Evolutionary conservation across 176 grass and related monocot genomes (phyloP).

Genomic region (Leersia perrieri): DNA sequence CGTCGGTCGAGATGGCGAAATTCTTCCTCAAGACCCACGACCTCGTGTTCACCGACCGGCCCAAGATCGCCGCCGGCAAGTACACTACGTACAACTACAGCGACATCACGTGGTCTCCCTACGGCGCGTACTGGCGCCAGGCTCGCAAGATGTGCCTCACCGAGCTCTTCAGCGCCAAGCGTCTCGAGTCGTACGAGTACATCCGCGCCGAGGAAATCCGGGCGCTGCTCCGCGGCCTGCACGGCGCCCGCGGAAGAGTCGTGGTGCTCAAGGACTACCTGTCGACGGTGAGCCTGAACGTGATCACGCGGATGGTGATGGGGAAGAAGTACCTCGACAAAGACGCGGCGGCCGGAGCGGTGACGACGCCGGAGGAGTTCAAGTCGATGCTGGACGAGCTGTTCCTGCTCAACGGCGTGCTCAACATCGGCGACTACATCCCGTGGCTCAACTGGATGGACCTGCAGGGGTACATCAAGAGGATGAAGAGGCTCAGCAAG

Average conservation of each 20-base stretch:
- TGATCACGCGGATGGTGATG: conserved; percentile 87
- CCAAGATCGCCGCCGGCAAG: conserved; percentile 62
- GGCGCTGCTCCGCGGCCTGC: conserved; percentile 49
- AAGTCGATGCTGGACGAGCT: conserved; percentile 86
- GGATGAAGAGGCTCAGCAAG: conserved; percentile 83
- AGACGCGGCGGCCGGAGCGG: not conserved
- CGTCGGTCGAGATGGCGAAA: conserved; percentile 65
- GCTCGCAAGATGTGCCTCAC: conserved; percentile 79
- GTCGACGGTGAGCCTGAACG: conserved; percentile 67
- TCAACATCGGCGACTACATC: conserved; percentile 93
- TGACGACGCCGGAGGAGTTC: conserved; percentile 78
- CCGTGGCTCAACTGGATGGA: conserved; percentile 80
- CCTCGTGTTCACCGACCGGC: conserved; percentile 58
- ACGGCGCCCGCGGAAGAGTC: conserved; percentile 29
- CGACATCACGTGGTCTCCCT: conserved; percentile 81
- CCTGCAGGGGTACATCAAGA: conserved; percentile 76
- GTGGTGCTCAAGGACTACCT: conserved; percentile 77
- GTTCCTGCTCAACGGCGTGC: conserved; percentile 87
- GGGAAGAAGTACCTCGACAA: conserved; percentile 79
- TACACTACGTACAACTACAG: conserved; percentile 77
- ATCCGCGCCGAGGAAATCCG: conserved; percentile 61
- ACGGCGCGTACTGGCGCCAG: conserved; percentile 72
- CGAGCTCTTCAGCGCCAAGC: conserved; percentile 82
- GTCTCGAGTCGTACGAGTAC: conserved; percentile 71
- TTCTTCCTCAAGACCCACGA: conserved; percentile 82